Base-by-base conservation (phyloP, 179 eudicot species). In the Nepenthes alata region DNA sequence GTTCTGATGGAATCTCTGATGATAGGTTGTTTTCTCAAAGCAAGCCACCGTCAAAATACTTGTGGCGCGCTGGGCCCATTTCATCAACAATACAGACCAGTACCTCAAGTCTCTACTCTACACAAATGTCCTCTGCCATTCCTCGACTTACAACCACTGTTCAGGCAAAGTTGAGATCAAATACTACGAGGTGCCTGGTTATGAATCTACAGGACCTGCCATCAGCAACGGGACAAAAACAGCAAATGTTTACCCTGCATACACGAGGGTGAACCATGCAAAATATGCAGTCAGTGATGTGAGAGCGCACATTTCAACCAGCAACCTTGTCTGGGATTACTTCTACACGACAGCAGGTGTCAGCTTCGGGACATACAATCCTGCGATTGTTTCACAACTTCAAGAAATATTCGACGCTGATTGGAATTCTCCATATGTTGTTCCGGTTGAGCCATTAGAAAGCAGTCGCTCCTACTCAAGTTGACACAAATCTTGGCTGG, bases 301-400 rank as follows among this genome's bases (percentile, higher is more conserved):
- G 13, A 74, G 95, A 55, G 97, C 91, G n/a, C 95, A 89, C 64
- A 85, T 89, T 8, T 87, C 91, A 50, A 89, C 97, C 5, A 89
- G 97, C 74, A 89, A 89, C 59, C 83, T 89, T 12, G 34, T 87
- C 45, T 89, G 97, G 97, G 97, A 87, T 67, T 89, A 89, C 67
- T 89, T 87, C 64, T 89, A 87, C 68, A 25, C 89, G 1, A 85
- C 95, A 2, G 83, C 95, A 1, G 97, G 97, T 13, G 85, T 87
- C 34, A 80, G 97, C 69, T 85, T 89, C 64, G 97, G 97, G 54
- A 89, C 95, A 0, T 83, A 85, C 66, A 75, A 85, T 38, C 85
- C 85, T 35, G 74, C 76, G 63, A 75, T 89, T 59, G 91, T 87
- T 58, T 66, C 72, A 1, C 91, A 89, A 70, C 88, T 89, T 59